A percentile compares a stretch with the other conserved stretches of the same genome.
Conservation (phyloP, 495 filamentous ascomycete genomes). For the Penicillium subrubescens region DNA sequence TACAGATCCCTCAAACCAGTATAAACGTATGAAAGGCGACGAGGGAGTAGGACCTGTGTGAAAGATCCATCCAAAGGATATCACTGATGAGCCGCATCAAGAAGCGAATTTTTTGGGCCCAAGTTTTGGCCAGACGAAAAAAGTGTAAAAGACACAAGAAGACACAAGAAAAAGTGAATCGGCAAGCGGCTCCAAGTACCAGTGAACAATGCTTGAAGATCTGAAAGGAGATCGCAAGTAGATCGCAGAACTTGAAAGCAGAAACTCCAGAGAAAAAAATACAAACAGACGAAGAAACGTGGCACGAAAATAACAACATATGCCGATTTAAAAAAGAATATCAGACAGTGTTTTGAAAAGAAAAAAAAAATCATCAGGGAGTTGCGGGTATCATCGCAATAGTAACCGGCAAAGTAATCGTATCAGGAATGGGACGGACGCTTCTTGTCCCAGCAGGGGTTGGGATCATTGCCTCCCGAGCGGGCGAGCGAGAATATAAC, state of each 20-base stretch:
- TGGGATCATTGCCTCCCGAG: not conserved
- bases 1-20: not conserved
- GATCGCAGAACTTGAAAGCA: not conserved
- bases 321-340: not conserved
- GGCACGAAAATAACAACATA: not conserved
- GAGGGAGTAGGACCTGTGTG: not conserved
- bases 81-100: not conserved
- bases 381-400: not conserved
- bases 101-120: not conserved
- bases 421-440: not conserved
- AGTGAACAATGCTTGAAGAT: not conserved
- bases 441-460: not conserved
- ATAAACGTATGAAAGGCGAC: not conserved
- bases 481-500: slow-evolving; percentile 7
- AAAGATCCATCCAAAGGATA: not conserved
- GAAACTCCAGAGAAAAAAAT: not conserved
- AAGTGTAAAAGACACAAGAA: not conserved
- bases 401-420: not conserved
- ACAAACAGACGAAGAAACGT: not conserved
- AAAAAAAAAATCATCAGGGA: not conserved
- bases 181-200: not conserved
- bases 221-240: not conserved
- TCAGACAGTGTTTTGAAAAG: too few species aligned
- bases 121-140: not conserved
- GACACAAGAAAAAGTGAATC: not conserved